Conservation (phyloP, 192 early-diverging fungal species). For the Gigaspora rosea region DNA sequence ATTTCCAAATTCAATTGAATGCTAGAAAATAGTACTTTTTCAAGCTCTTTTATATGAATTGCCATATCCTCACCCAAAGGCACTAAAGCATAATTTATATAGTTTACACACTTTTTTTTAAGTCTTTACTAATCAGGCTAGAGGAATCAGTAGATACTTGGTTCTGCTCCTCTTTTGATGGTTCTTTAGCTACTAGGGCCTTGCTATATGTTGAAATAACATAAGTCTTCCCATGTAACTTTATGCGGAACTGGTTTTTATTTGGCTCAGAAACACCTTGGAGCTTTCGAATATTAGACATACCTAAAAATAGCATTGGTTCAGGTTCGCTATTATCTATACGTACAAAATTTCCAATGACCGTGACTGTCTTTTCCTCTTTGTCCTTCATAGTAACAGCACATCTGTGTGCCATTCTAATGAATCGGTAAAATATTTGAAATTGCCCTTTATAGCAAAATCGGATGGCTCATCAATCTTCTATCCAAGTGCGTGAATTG, state of each 20-base stretch:
- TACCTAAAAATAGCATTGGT: background rate
- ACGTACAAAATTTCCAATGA: background rate
- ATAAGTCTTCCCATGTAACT: background rate
- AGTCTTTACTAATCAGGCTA: background rate
- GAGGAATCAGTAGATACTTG: background rate
- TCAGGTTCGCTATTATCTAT: background rate
- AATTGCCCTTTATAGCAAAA: background rate
- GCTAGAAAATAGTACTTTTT: background rate
- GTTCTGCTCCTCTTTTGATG: background rate
- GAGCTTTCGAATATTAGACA: background rate
- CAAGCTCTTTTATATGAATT: too few relatives aligned
- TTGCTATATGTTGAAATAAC: conserved; percentile 19
- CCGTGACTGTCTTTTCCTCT: background rate
- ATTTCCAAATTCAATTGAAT: too few relatives aligned
- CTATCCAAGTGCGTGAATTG: background rate
- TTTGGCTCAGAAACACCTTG: background rate
- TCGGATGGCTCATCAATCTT: background rate
- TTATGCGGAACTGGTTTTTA: conserved; percentile 3
- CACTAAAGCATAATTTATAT: too few relatives aligned
- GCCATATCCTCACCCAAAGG: too few relatives aligned
- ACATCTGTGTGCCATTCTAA: background rate
- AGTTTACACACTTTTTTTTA: background rate
- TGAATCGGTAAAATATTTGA: background rate
- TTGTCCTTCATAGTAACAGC: background rate
- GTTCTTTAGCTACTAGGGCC: background rate